Percentiles rank a stretch among this genome's conserved stretches.
Conservation (phyloP, 306 rosid species). For the Citrullus mucosospermus region DNA sequence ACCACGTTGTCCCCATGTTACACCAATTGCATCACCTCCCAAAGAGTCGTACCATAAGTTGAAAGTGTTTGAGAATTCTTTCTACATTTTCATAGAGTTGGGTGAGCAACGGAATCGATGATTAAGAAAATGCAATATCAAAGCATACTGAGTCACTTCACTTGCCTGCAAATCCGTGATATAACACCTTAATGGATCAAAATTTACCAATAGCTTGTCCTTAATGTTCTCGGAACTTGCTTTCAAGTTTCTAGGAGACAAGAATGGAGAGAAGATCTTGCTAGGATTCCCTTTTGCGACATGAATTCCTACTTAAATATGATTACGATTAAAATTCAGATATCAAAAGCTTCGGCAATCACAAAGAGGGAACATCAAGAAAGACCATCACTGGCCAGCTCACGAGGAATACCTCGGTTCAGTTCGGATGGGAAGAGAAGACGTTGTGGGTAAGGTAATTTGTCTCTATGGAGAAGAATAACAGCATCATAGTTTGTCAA, state of each 20-base stretch:
- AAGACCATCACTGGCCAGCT: neutral
- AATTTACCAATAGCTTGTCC: slow-evolving; percentile 61
- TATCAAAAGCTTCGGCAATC: neutral
- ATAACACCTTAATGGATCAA: slow-evolving; percentile 67
- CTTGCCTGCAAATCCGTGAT: slow-evolving; percentile 73
- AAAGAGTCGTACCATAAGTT: slow-evolving; percentile 84
- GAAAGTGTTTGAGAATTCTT: slow-evolving; percentile 47
- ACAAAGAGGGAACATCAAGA: neutral
- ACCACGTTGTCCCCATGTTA: slow-evolving; percentile 52
- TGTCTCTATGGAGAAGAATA: slow-evolving; percentile 75
- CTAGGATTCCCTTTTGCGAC: slow-evolving; percentile 56
- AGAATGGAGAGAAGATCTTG: slow-evolving; percentile 56
- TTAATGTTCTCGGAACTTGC: slow-evolving; percentile 44
- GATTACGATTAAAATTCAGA: slow-evolving; percentile 1
- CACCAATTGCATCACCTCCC: slow-evolving; percentile 89
- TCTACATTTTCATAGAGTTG: slow-evolving; percentile 25
- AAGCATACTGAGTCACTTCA: slow-evolving; percentile 20
- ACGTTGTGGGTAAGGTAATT: slow-evolving; percentile 70
- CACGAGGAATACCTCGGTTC: slow-evolving; percentile 33
- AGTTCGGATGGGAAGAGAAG: slow-evolving; percentile 83
- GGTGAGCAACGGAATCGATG: neutral
- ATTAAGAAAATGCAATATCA: neutral
- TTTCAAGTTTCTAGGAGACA: slow-evolving; percentile 53
- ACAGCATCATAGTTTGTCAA: slow-evolving; percentile 78
- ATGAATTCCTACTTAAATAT: slow-evolving; percentile 37